Evolutionary conservation across 208 protist genomes (phyloP).

Genomic region (Wallacemonas sp.): DNA sequence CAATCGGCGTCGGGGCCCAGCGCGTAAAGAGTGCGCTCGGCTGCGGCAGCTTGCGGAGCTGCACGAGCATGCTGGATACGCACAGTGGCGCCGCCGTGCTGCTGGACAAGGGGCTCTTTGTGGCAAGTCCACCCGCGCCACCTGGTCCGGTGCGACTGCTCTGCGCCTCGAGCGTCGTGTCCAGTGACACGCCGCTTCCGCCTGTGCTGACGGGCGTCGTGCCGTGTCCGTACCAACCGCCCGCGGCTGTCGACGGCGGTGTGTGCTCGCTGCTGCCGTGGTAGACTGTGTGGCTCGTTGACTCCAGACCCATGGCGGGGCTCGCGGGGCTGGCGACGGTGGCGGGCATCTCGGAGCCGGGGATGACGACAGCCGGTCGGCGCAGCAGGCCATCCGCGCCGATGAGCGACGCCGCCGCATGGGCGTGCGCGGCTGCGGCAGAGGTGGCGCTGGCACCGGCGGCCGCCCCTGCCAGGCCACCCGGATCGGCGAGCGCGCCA

Average conservation of each 20-base stretch:
- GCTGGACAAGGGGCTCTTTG: not conserved
- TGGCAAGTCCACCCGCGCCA: not conserved
- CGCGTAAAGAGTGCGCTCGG: constrained; percentile 10
- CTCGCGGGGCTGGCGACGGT: not conserved
- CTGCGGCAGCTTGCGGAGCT: constrained; percentile 6
- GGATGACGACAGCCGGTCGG: not conserved
- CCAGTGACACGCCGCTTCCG: constrained; percentile 3
- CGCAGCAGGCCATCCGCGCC: not conserved
- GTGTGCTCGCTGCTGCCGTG: not conserved
- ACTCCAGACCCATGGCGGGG: not conserved
- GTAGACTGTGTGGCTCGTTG: too few relatives aligned
- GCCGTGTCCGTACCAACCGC: too few relatives aligned
- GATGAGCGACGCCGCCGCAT: too few relatives aligned
- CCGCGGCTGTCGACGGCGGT: not conserved
- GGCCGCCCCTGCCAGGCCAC: not conserved
- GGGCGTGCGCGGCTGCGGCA: too few relatives aligned
- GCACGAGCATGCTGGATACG: constrained; percentile 6
- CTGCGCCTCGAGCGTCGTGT: not conserved
- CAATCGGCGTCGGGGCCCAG: constrained; percentile 7
- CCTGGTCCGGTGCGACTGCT: not conserved
- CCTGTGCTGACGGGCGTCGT: not conserved
- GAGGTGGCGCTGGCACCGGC: not conserved
- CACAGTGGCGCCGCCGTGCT: not conserved
- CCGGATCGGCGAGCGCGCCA: not conserved
- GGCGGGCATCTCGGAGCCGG: constrained; percentile 10